These are phyloP conservation scores for Plasmodium blacklocki DNA, from an alignment of 169 alveolate species.

Conservation along the genomic window DNA sequence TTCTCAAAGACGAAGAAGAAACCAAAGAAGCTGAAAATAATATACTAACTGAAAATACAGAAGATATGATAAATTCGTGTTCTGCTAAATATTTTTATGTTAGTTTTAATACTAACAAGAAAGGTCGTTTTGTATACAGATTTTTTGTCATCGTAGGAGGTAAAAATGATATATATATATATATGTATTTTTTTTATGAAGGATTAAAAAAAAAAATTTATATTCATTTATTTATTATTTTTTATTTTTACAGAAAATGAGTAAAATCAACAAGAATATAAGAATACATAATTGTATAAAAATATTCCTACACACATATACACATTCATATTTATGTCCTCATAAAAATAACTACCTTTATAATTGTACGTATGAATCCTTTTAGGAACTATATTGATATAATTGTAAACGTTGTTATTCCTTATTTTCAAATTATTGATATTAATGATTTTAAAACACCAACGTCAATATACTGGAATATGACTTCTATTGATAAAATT, in stretches of 20 bases:
- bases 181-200: background rate
- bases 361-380: background rate
- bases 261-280: conserved; percentile 22
- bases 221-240: too few species aligned
- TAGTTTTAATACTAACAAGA: conserved; percentile 29
- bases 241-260: conserved; percentile 31
- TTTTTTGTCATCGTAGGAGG: conserved; percentile 68
- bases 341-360: too few species aligned
- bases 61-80: conserved; percentile 56
- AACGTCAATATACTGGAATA: conserved; percentile 65
- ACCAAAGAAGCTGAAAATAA: conserved; percentile 53
- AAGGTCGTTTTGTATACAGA: conserved; percentile 63
- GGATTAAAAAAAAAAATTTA: background rate
- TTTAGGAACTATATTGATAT: conserved; percentile 53
- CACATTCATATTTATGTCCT: too few species aligned
- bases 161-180: conserved; percentile 1
- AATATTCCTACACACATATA: background rate
- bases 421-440: conserved; percentile 73
- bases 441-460: conserved; percentile 69
- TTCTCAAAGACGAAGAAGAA: conserved; percentile 54
- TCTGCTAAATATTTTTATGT: conserved; percentile 59
- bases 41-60: conserved; percentile 26
- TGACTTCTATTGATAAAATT: conserved; percentile 59
- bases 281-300: conserved; percentile 5
- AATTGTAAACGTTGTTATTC: conserved; percentile 67